Percentiles rank a stretch among this genome's conserved stretches.
phyloP scores from a whole-genome alignment of 164 flowering plant genomes.

The Litsea cubeba region DNA sequence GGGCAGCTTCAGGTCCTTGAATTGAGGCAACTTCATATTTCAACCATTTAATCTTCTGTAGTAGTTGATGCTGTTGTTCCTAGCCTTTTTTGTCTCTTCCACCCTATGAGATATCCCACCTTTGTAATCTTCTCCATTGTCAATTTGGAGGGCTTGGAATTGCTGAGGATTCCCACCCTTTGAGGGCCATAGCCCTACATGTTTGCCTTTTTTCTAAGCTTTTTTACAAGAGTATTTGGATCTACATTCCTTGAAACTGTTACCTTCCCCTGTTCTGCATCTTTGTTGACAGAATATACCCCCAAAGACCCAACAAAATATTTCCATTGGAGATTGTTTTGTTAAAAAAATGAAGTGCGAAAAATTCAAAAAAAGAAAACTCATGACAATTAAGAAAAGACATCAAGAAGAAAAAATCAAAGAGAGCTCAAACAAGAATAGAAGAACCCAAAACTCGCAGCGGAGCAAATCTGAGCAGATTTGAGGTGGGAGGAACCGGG shows the following conservation, averaged over 20 bases:
- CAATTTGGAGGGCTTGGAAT: slow-evolving; percentile 64
- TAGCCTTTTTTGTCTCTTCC: slow-evolving; percentile 35
- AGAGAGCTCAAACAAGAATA: too few relatives aligned
- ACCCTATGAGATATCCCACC: slow-evolving; percentile 49
- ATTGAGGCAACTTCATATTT: slow-evolving; percentile 40
- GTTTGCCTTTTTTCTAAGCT: slow-evolving; percentile 76
- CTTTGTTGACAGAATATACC: slow-evolving; percentile 67
- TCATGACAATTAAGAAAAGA: not conserved
- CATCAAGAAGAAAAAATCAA: not conserved
- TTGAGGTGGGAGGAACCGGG: too few relatives aligned
- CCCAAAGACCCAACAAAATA: slow-evolving; percentile 34
- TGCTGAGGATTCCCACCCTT: slow-evolving; percentile 38
- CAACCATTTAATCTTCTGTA: slow-evolving; percentile 46
- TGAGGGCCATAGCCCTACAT: slow-evolving; percentile 79
- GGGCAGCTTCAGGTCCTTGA: slow-evolving; percentile 54
- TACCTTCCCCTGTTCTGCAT: slow-evolving; percentile 85
- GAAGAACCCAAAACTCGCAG: too few relatives aligned
- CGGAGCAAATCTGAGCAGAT: too few relatives aligned
- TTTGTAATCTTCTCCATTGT: slow-evolving; percentile 37
- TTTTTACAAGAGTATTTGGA: slow-evolving; percentile 64
- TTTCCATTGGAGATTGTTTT: not conserved
- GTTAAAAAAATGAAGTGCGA: too few relatives aligned
- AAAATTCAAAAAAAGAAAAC: not conserved
- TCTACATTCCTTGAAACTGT: slow-evolving; percentile 88
- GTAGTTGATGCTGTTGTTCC: slow-evolving; percentile 21